phyloP scores from a whole-genome alignment of 345 rosid species.

The Boechera retrofracta region DNA sequence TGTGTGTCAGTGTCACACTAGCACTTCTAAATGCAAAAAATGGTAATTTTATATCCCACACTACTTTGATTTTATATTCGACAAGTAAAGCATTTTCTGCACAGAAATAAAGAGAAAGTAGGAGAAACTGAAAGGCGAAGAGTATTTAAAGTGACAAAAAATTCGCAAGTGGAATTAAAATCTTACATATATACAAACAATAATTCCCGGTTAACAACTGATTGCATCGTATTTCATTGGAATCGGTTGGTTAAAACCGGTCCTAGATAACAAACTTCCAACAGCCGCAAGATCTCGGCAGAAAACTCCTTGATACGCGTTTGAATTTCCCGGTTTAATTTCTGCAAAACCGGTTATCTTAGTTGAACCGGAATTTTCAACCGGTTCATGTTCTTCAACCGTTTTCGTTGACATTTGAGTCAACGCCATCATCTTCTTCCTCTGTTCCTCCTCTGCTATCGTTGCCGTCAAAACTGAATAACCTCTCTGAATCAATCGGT shows the following conservation, averaged over 20 bases:
- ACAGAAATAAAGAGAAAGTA: slow-evolving; percentile 15
- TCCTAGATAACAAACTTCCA: slow-evolving; percentile 74
- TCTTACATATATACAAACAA: slow-evolving; percentile 22
- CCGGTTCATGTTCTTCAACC: slow-evolving; percentile 38
- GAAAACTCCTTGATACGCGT: slow-evolving; percentile 79
- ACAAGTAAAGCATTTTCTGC: slow-evolving; percentile 13
- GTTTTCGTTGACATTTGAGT: slow-evolving; percentile 53
- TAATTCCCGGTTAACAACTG: slow-evolving; percentile 53
- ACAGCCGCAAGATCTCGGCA: slow-evolving; percentile 90
- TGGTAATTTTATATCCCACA: neutral
- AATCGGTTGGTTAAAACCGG: slow-evolving; percentile 77
- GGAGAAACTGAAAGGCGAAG: neutral
- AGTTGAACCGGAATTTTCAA: slow-evolving; percentile 19
- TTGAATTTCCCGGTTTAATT: slow-evolving; percentile 36
- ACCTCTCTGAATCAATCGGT: slow-evolving; percentile 88
- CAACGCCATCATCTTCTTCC: slow-evolving; percentile 55
- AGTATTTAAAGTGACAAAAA: slow-evolving; percentile 32
- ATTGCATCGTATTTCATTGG: slow-evolving; percentile 84
- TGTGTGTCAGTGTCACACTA: slow-evolving; percentile 19
- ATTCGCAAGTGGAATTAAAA: slow-evolving; percentile 4
- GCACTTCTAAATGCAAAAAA: neutral
- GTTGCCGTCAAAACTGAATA: slow-evolving; percentile 62
- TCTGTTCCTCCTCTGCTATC: slow-evolving; percentile 73
- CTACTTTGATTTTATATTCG: neutral
- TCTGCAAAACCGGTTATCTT: slow-evolving; percentile 1